Percentiles rank a stretch among this genome's conserved stretches.
phyloP scores from a whole-genome alignment of 768 basidiomycete species.

The Candolleomyces efflorescens region DNA sequence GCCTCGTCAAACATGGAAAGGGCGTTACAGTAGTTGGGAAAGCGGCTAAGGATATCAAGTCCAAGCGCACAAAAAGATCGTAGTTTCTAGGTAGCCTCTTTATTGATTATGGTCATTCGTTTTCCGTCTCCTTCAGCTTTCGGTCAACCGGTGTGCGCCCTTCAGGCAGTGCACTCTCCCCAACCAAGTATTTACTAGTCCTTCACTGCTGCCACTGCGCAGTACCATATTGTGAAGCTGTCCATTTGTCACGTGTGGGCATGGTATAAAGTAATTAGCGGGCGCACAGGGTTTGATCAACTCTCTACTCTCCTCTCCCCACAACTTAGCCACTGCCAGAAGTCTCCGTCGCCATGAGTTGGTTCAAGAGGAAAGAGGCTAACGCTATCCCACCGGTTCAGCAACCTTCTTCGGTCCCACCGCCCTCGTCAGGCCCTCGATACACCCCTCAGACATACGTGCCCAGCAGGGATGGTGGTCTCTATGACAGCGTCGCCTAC shows the following conservation, averaged over 20 bases:
- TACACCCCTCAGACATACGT: slow-evolving; percentile 51
- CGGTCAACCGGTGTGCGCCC: too few species aligned
- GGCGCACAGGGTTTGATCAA: not conserved
- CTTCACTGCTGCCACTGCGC: not conserved
- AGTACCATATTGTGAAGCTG: slow-evolving; percentile 1
- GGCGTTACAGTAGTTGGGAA: slow-evolving; percentile 90
- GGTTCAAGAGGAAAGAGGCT: slow-evolving; percentile 66
- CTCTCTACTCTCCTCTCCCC: slow-evolving; percentile 12
- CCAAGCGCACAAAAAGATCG: slow-evolving; percentile 23
- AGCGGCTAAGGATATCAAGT: slow-evolving; percentile 31
- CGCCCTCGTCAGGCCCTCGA: slow-evolving; percentile 33
- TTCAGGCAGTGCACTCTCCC: too few species aligned
- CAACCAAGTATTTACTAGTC: not conserved
- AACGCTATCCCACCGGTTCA: slow-evolving; percentile 65
- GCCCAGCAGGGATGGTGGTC: slow-evolving; percentile 66
- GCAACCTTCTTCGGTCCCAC: slow-evolving; percentile 23
- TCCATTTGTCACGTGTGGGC: slow-evolving; percentile 3
- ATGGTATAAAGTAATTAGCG: slow-evolving; percentile 1
- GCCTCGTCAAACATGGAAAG: slow-evolving; percentile 77
- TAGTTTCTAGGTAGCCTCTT: not conserved
- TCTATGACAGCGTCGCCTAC: slow-evolving; percentile 33
- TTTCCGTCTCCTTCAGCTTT: not conserved
- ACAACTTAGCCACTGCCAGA: slow-evolving; percentile 12
- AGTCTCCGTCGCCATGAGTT: slow-evolving; percentile 48
- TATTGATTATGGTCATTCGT: not conserved